Base-by-base conservation (phyloP, 1,284 basidiomycete genomes). In the Austroboletus niveus region DNA sequence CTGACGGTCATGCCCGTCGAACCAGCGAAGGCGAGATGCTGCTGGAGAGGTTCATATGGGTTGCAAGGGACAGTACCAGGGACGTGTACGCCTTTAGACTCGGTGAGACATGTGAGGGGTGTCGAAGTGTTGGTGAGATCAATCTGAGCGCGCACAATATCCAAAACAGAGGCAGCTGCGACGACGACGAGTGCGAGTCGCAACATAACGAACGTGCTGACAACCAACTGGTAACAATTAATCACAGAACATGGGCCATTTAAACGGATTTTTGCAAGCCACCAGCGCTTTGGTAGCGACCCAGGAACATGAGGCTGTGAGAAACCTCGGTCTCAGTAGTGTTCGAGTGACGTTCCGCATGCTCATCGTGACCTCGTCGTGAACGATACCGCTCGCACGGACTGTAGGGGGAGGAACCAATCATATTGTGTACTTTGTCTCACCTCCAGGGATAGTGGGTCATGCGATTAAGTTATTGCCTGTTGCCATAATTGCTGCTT, bases 41-140 rank as follows among this genome's bases (percentile, higher is more conserved):
- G 65, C 20, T 64, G 54, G 12, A 64, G 62, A 35, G 63, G 63
- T 34, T 64, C 65, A 10, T 60, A 49, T 1, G 65, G 65, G 43
- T 64, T 64, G 47, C 62, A 64, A 1, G 62, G 65, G 36, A 64
- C 47, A 4, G 57, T 52, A 4, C 65, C 63, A 34, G 63, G 65
- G n/a, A 67, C 49, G 8, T 64, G 63, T 22, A 66, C 63, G 12
- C 63, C 63, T 0, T 57, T 64, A 2, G 63, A 64, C 51, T 67
- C 61, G 39, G 60, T 53, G 10, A 64, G 45, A 42, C 62, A 64
- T 3, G 65, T 57, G 10, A 35, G 49, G 1, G 48, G 55, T 12
- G 47, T 52, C 1, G 64, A 52, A 3, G 1, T 45, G 32, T 59
- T 47, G 40, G 53, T 41, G 4, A 60, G 41, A 17, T 65, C 56